Conservation (phyloP, 2,329 filamentous ascomycete genomes). For the Alternaria brassicae region DNA sequence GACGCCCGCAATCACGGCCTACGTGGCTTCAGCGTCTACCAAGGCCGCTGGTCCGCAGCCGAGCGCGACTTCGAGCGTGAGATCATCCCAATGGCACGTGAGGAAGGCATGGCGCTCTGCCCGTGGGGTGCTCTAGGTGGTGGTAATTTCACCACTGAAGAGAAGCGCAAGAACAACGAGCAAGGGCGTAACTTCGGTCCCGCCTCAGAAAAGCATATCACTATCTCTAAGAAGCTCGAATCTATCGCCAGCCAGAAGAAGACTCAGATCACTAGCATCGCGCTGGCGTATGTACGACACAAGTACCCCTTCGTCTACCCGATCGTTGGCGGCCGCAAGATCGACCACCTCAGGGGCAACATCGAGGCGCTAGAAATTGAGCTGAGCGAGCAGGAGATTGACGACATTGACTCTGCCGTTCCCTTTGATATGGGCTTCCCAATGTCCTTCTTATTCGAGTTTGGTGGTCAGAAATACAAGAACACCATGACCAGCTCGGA, state of each 20-base stretch:
- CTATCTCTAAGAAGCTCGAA: slow-evolving; percentile 64
- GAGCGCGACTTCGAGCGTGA: slow-evolving; percentile 73
- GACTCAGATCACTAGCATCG: slow-evolving; percentile 64
- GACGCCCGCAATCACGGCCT: slow-evolving; percentile 74
- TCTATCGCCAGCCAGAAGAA: slow-evolving; percentile 65
- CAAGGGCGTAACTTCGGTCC: slow-evolving; percentile 45
- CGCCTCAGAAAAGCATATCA: slow-evolving; percentile 59
- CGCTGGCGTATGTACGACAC: slow-evolving; percentile 74
- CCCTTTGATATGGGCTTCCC: slow-evolving; percentile 66
- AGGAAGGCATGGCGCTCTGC: slow-evolving; percentile 68
- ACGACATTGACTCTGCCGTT: slow-evolving; percentile 60
- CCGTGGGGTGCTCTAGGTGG: slow-evolving; percentile 63
- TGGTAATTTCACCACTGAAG: slow-evolving; percentile 52
- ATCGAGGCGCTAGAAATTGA: slow-evolving; percentile 62
- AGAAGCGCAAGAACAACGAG: slow-evolving; percentile 39
- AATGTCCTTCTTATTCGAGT: slow-evolving; percentile 52
- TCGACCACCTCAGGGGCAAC: slow-evolving; percentile 73
- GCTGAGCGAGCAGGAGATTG: slow-evolving; percentile 61
- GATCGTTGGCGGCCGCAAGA: slow-evolving; percentile 74
- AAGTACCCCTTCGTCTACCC: slow-evolving; percentile 78
- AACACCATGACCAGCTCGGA: slow-evolving; percentile 38
- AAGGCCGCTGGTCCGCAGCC: slow-evolving; percentile 67
- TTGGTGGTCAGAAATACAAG: slow-evolving; percentile 37
- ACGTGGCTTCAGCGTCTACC: slow-evolving; percentile 72
- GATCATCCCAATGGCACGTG: slow-evolving; percentile 70